These are phyloP conservation scores for Myxozyma neglecta DNA, from an alignment of 805 yeast genomes.

Conservation along the genomic window DNA sequence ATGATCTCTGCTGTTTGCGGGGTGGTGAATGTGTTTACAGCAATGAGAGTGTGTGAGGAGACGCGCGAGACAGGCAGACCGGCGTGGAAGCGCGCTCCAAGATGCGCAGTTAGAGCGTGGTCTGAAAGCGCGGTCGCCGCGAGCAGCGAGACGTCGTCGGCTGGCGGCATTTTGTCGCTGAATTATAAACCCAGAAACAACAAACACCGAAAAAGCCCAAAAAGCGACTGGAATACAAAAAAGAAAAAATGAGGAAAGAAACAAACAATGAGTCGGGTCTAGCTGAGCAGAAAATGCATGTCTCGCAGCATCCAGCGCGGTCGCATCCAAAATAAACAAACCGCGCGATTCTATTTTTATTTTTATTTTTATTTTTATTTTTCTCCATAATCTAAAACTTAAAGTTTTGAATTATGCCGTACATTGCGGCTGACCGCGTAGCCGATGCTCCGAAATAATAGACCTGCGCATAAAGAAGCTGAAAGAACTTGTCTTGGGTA, in stretches of 20 bases:
- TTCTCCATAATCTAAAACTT: too few relatives aligned
- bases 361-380: too few relatives aligned
- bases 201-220: background rate
- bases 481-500: too few relatives aligned
- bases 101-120: constrained; percentile 45
- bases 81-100: constrained; percentile 46
- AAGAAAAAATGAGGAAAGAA: background rate
- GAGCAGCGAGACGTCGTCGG: constrained; percentile 42
- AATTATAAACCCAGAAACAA: background rate
- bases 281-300: too few relatives aligned
- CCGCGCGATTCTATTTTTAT: too few relatives aligned
- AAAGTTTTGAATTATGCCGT: too few relatives aligned
- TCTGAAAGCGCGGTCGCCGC: constrained; percentile 42
- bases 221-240: background rate
- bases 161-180: constrained; percentile 28
- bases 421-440: too few relatives aligned
- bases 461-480: too few relatives aligned
- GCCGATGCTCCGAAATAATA: too few relatives aligned
- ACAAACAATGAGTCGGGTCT: background rate
- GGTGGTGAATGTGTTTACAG: constrained; percentile 43
- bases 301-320: too few relatives aligned
- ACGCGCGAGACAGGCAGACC: constrained; percentile 45
- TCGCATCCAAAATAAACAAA: too few relatives aligned
- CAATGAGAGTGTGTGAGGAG: constrained; percentile 43
- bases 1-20: constrained; percentile 41